phyloP scores from a whole-genome alignment of 108 stramenopile species.

The Fistulifera solaris region DNA sequence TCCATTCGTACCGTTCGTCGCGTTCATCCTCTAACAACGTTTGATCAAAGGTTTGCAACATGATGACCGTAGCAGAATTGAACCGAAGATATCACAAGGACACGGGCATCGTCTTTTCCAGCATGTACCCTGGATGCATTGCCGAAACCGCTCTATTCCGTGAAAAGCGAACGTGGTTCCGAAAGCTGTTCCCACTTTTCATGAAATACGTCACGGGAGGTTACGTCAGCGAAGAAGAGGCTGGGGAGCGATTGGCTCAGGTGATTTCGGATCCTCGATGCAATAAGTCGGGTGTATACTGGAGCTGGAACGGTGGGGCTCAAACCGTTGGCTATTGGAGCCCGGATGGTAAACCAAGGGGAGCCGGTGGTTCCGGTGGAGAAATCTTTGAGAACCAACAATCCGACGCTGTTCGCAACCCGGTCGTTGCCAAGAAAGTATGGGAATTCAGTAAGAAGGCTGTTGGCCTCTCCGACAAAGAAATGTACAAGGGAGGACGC shows the following conservation, averaged over 20 bases:
- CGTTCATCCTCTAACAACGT: slow-evolving; percentile 5
- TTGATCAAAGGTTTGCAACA: slow-evolving; percentile 44
- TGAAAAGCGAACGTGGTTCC: slow-evolving; percentile 95
- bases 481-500: slow-evolving; percentile 54
- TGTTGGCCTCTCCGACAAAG: slow-evolving; percentile 65
- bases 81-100: slow-evolving; percentile 81
- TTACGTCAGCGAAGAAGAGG: slow-evolving; percentile 81
- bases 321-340: slow-evolving; percentile 78
- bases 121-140: slow-evolving; percentile 97
- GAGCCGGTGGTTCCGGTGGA: slow-evolving; percentile 92
- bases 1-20: background rate
- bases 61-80: slow-evolving; percentile 87
- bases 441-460: slow-evolving; percentile 81
- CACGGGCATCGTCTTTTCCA: slow-evolving; percentile 87
- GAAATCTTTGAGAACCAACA: slow-evolving; percentile 89
- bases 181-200: slow-evolving; percentile 33
- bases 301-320: slow-evolving; percentile 96
- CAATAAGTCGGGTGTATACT: slow-evolving; percentile 84
- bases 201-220: slow-evolving; percentile 75
- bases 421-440: slow-evolving; percentile 66
- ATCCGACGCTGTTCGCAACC: slow-evolving; percentile 79
- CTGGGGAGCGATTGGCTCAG: slow-evolving; percentile 81
- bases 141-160: slow-evolving; percentile 92
- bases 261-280: slow-evolving; percentile 79
- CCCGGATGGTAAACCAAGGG: slow-evolving; percentile 68